phyloP scores from a whole-genome alignment of 805 yeast genomes.

The Kodamaea jinghongensis region DNA sequence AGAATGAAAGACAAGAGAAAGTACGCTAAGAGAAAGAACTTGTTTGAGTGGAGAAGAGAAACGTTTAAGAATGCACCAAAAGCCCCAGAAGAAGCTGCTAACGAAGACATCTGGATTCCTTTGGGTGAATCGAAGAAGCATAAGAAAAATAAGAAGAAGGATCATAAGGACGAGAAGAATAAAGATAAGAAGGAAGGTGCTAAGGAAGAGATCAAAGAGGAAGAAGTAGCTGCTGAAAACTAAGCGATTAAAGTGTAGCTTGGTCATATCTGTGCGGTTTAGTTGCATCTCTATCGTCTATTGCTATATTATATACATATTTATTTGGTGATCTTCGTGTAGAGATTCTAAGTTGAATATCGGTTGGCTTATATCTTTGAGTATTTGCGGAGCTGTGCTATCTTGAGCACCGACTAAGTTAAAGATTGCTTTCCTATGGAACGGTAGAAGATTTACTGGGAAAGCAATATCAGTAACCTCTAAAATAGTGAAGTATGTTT shows the following conservation, averaged over 20 bases:
- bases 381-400: no score
- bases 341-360: no score
- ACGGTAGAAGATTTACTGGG: conserved; percentile 85
- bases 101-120: conserved; percentile 38
- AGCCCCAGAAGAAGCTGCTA: conserved; percentile 33
- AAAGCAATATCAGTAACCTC: conserved; percentile 91
- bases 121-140: conserved; percentile 9
- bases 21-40: conserved; percentile 74
- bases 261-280: no score
- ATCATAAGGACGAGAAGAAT: conserved; percentile 11
- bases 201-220: conserved; percentile 1
- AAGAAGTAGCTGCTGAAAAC: conserved; percentile 1
- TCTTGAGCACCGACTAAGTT: no score
- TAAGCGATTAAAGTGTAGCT: no score
- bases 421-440: conserved; percentile 94
- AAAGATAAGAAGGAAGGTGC: conserved; percentile 5
- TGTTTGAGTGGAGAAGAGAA: conserved; percentile 86
- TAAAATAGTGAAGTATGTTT: conserved; percentile 82
- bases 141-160: conserved; percentile 10
- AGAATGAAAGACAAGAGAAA: conserved; percentile 77
- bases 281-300: no score
- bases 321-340: no score
- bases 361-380: no score
- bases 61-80: conserved; percentile 63
- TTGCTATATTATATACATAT: no score